Evolutionary conservation across 495 filamentous ascomycete genomes (phyloP), one percentile per base, ranked within the genome.

Genomic region (Penicillium dipodomyicola): DNA sequence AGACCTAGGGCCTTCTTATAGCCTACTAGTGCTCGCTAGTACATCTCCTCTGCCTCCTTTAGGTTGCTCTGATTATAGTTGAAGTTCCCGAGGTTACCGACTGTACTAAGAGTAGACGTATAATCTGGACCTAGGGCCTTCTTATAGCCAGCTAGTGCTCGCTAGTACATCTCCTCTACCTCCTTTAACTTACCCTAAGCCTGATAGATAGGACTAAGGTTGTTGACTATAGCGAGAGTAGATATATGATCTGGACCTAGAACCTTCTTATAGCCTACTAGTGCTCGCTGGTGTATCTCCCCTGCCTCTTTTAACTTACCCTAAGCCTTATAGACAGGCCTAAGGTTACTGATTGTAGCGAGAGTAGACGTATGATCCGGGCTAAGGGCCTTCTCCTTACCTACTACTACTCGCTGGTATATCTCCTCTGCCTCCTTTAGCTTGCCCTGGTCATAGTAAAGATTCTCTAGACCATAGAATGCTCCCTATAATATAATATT

Each of bases 11-110:
- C n/a, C n/a, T n/a, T n/a, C n/a, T n/a, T n/a, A n/a, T n/a, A n/a
- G n/a, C n/a, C 65, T 67, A 25, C 58, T 20, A 65, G 53, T 37
- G 61, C 68, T 48, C 67, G 59, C 47, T 60, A 41, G 55, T 71
- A 76, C 57, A 74, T 69, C 46, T 65, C 43, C 56, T 77, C 74
- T 57, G 75, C 70, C 60, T 77, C 62, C 1, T 60, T 45, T 52
- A 72, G 56, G 62, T 72, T 74, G n/a, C 70, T 69, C 54, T 75
- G 70, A 46, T 67, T 19, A 0, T 0, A 0, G 52, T 72, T 76
- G 54, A 78, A 64, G 56, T 0, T 15, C 0, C 61, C 63, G 60
- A 80, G 62, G 57, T 76, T 74, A 47, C 71, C 61, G 47, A 72
- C 55, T 35, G 56, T 67, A 25, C 53, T 11, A 0, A 25, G 1